Evolutionary conservation across 2,329 filamentous ascomycete species (phyloP), one percentile per base, ranked within the genome.

Genomic region (Nemania bipapillata): DNA sequence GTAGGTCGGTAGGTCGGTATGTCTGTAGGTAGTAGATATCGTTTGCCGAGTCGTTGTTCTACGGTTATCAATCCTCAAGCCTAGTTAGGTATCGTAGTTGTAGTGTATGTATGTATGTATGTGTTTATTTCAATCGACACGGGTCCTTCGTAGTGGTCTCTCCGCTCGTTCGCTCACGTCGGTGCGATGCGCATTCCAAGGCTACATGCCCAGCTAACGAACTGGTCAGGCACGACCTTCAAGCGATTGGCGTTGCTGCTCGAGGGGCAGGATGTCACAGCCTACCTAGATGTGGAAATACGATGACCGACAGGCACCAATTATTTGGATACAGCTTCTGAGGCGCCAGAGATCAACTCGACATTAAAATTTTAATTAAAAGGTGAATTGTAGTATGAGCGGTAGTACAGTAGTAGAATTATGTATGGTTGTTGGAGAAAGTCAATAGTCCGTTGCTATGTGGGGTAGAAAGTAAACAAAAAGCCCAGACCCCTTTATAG

Each of bases 401-500:
- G 11, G 30, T 40, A 32, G 6, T 9, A 32, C 30, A 32, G 20
- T 40, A 40, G 3, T 37, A 22, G 26, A 30, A 55, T 57, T 66
- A 55, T 63, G 24, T 58, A 57, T 57, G 49, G 65, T 68, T 59
- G 52, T 37, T 35, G 57, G 2, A 47, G 32, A 24, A 61, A 40
- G 61, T 42, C 47, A 58, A 58, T 50, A 52, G n/a, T 12, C 32
- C 66, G 74, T 74, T 75, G 74, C 74, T 71, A 73, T 73, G 75
- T 73, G 74, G 75, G 75, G 75, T 66, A 49, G 40, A 63, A 66
- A 76, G 75, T 77, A 77, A 77, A 77, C 75, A 77, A 77, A 75
- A 45, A 66, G 24, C 56, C 53, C 60, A 40, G n/a, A 30, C 53
- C n/a, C 26, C n/a, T 26, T n/a, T 7, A 24, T 32, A 35, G n/a